These are phyloP conservation scores for Penicillium manginii DNA, from an alignment of 495 filamentous ascomycete species.

Conservation along the genomic window DNA sequence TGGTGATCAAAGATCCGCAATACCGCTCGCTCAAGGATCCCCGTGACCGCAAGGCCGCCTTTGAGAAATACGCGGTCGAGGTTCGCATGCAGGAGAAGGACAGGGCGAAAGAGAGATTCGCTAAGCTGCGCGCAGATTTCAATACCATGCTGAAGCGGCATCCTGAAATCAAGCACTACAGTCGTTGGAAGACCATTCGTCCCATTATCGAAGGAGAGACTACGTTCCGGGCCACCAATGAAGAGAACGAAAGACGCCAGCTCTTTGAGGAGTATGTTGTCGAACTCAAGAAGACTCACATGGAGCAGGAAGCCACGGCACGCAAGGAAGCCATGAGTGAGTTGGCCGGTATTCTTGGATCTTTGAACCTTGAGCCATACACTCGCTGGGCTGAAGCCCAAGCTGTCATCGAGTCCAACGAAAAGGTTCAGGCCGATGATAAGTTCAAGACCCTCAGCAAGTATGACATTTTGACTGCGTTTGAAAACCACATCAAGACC, in stretches of 20 bases:
- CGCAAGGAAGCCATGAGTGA: slow-evolving; percentile 87
- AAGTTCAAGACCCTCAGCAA: slow-evolving; percentile 89
- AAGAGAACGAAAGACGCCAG: slow-evolving; percentile 87
- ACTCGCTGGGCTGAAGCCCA: slow-evolving; percentile 94
- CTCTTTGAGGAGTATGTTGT: slow-evolving; percentile 93
- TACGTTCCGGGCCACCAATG: slow-evolving; percentile 86
- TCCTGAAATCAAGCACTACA: slow-evolving; percentile 97
- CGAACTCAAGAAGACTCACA: slow-evolving; percentile 77
- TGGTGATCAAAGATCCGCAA: slow-evolving; percentile 89
- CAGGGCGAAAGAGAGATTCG: slow-evolving; percentile 89
- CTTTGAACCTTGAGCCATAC: slow-evolving; percentile 85
- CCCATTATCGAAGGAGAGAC: slow-evolving; percentile 95
- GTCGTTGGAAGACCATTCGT: slow-evolving; percentile 94
- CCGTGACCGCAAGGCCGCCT: slow-evolving; percentile 86
- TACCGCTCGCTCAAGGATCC: slow-evolving; percentile 94
- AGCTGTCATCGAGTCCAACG: slow-evolving; percentile 75
- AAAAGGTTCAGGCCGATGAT: slow-evolving; percentile 79
- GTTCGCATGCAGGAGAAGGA: slow-evolving; percentile 92
- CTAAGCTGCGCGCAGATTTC: slow-evolving; percentile 93
- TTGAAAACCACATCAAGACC: slow-evolving; percentile 92
- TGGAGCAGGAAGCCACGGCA: slow-evolving; percentile 69
- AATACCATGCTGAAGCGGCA: slow-evolving; percentile 94
- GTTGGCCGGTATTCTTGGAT: slow-evolving; percentile 78
- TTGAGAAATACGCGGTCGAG: slow-evolving; percentile 94
- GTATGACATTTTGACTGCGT: slow-evolving; percentile 88